Evolutionary conservation across 2,329 filamentous ascomycete species (phyloP).

Genomic region (Aureobasidium sp.): DNA sequence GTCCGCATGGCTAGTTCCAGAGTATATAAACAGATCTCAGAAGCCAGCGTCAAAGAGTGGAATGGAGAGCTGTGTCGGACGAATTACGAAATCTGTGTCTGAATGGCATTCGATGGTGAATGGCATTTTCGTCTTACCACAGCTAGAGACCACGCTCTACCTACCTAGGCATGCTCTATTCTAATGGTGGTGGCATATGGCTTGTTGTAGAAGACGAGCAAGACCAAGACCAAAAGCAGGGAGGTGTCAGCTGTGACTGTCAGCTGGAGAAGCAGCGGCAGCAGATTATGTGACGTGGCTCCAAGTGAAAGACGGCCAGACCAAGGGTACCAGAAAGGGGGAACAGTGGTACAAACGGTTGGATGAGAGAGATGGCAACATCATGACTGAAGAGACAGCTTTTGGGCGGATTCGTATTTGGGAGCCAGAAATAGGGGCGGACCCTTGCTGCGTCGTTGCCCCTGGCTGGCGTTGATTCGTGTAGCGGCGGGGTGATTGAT

Average conservation of each 20-base stretch:
- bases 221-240: background rate
- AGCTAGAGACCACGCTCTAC: too few species aligned
- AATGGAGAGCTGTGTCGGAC: too few species aligned
- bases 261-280: background rate
- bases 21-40: too few species aligned
- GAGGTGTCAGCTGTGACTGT: background rate
- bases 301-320: background rate
- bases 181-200: too few species aligned
- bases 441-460: background rate
- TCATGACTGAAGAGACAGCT: background rate
- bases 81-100: too few species aligned
- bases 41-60: too few species aligned
- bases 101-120: too few species aligned
- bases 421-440: background rate
- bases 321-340: background rate
- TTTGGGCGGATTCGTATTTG: background rate
- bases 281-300: background rate
- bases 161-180: too few species aligned
- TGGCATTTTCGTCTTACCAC: too few species aligned
- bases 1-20: too few species aligned
- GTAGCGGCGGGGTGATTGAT: background rate
- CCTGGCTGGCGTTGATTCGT: conserved; percentile 7
- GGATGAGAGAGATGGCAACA: background rate
- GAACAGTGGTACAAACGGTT: background rate
- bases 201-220: too few species aligned